phyloP scores from a whole-genome alignment of 306 rosid genomes.

The Cucumis cinereus region DNA sequence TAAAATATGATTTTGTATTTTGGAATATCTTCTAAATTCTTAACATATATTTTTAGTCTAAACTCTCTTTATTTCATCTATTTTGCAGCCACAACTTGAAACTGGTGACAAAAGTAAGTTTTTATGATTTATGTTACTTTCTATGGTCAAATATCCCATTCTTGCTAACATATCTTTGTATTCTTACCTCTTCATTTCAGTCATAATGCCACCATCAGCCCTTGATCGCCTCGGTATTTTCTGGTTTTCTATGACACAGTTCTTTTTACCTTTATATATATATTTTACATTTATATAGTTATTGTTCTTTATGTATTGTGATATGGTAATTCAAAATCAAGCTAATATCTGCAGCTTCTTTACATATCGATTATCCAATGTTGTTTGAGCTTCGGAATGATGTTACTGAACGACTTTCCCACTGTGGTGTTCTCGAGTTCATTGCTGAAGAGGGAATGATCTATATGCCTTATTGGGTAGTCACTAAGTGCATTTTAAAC shows the following conservation, averaged over 20 bases:
- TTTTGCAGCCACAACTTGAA: conserved; percentile 88
- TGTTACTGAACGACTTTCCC: conserved; percentile 61
- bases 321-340: conserved; percentile 13
- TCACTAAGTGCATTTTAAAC: not conserved
- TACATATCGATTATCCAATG: conserved; percentile 98
- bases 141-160: conserved; percentile 3
- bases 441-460: conserved; percentile 99
- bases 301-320: not conserved
- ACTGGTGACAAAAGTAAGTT: conserved; percentile 92
- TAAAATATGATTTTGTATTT: not conserved
- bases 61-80: conserved; percentile 8
- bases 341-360: conserved; percentile 53
- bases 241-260: not conserved
- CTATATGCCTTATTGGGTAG: conserved; percentile 98
- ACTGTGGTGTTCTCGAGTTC: conserved; percentile 94
- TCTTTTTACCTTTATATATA: not conserved
- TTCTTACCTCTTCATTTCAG: conserved; percentile 29
- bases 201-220: conserved; percentile 99
- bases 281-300: not conserved
- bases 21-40: not conserved
- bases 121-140: not conserved
- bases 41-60: not conserved
- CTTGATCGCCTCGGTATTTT: conserved; percentile 88
- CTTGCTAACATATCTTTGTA: conserved; percentile 5
- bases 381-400: conserved; percentile 83